Evolutionary conservation across 805 yeast species (phyloP).

Genomic region (Debaryomyces hansenii): DNA sequence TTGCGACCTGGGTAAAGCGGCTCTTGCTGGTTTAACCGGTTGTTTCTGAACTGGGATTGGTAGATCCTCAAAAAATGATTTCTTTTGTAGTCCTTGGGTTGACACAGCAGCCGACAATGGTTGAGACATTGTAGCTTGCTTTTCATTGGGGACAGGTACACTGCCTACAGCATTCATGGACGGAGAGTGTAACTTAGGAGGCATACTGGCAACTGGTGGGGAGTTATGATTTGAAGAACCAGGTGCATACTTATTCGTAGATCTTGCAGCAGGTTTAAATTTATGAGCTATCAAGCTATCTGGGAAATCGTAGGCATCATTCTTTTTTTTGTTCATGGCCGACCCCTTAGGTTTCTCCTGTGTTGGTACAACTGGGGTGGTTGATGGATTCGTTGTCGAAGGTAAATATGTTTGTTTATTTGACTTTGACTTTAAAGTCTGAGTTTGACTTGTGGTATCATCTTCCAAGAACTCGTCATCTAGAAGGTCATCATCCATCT

Average conservation of each 20-base stretch:
- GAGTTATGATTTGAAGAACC: not conserved
- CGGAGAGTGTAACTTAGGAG: not conserved
- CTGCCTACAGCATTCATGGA: not conserved
- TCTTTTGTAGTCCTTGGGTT: slow-evolving; percentile 11
- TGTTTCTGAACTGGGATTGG: slow-evolving; percentile 41
- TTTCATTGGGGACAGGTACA: not conserved
- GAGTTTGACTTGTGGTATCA: slow-evolving; percentile 4
- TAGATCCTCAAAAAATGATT: slow-evolving; percentile 60
- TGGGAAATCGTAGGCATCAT: slow-evolving; percentile 82
- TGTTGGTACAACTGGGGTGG: not conserved
- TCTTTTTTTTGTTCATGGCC: slow-evolving; percentile 47
- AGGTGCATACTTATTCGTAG: slow-evolving; percentile 23
- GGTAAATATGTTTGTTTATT: not conserved
- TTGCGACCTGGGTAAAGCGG: slow-evolving; percentile 25
- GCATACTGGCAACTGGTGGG: not conserved
- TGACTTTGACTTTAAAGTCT: not conserved
- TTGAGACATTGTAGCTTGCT: not conserved
- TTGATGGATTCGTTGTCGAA: not conserved
- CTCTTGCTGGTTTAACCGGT: slow-evolving; percentile 25
- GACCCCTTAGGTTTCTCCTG: not conserved
- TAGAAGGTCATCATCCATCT: slow-evolving; percentile 31
- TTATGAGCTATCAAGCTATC: slow-evolving; percentile 47
- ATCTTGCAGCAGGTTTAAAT: slow-evolving; percentile 40
- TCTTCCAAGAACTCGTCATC: slow-evolving; percentile 41
- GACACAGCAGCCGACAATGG: slow-evolving; percentile 2